phyloP scores from a whole-genome alignment of 2,329 filamentous ascomycete species.

The Trichoderma brevicompactum region DNA sequence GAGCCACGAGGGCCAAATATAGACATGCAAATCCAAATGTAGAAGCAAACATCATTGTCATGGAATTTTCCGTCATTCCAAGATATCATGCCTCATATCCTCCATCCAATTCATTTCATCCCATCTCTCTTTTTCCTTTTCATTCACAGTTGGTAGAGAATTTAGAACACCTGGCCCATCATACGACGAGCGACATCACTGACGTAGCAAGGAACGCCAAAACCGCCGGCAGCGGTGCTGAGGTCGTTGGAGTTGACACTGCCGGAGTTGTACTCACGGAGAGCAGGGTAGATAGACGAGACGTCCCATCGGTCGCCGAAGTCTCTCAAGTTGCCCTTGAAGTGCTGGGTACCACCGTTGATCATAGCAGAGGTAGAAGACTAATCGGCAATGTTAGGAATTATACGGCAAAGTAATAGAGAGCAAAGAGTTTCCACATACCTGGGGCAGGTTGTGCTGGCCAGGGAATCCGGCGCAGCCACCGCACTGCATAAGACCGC shows the following conservation, averaged over 20 bases:
- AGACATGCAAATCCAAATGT: slow-evolving; percentile 10
- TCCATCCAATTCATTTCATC: not conserved
- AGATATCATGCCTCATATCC: not conserved
- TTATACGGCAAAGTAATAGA: not conserved
- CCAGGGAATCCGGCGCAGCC: slow-evolving; percentile 8
- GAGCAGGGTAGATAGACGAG: slow-evolving; percentile 23
- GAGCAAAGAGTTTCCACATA: not conserved
- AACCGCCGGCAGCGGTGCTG: slow-evolving; percentile 13
- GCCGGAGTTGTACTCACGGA: slow-evolving; percentile 26
- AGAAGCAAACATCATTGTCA: slow-evolving; percentile 1
- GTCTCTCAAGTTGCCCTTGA: slow-evolving; percentile 10
- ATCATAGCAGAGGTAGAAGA: slow-evolving; percentile 16
- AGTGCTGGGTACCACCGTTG: slow-evolving; percentile 26
- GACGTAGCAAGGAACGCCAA: slow-evolving; percentile 22
- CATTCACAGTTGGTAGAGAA: no score
- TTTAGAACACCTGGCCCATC: slow-evolving; percentile 14
- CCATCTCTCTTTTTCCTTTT: not conserved
- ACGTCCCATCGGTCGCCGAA: not conserved
- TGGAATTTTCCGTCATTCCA: not conserved
- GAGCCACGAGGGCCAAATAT: slow-evolving; percentile 9
- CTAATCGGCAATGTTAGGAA: not conserved
- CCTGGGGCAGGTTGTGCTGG: slow-evolving; percentile 14
- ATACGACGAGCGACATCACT: slow-evolving; percentile 16
- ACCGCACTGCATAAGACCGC: slow-evolving; percentile 24
- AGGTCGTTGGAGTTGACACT: slow-evolving; percentile 5